Evolutionary conservation across 805 yeast species (phyloP).

Genomic region (Starmerella potacharoeniae): DNA sequence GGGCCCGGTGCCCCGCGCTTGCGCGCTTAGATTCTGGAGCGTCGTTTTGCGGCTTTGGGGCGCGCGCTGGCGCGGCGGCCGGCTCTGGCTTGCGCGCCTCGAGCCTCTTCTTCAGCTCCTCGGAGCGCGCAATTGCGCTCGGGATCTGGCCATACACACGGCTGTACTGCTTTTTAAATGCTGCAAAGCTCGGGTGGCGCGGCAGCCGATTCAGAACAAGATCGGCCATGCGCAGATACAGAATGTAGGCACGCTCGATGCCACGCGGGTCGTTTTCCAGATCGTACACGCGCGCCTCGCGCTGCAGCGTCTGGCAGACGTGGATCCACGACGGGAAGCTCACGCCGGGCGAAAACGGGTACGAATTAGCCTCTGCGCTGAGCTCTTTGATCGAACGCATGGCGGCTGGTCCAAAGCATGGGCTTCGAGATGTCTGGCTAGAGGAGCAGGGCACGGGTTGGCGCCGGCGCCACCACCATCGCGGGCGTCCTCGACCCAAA

Average conservation of each 20-base stretch:
- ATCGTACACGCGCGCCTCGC: conserved; percentile 37
- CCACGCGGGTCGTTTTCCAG: conserved; percentile 29
- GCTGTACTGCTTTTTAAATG: conserved; percentile 15
- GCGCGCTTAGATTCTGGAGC: background rate
- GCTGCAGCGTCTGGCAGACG: conserved; percentile 36
- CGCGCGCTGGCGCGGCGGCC: background rate
- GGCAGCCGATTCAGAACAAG: conserved; percentile 39
- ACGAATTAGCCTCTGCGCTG: conserved; percentile 39
- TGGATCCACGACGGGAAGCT: conserved; percentile 47
- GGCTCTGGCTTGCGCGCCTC: conserved; percentile 11
- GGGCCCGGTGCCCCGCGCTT: background rate
- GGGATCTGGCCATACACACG: conserved; percentile 17
- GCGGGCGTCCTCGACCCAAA: no score
- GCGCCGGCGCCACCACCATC: background rate
- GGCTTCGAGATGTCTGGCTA: background rate
- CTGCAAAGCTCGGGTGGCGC: conserved; percentile 36
- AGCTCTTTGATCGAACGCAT: conserved; percentile 27
- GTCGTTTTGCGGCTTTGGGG: background rate
- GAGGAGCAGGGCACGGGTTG: background rate
- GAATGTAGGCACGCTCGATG: conserved; percentile 41
- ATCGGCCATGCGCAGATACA: conserved; percentile 51
- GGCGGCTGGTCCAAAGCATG: background rate
- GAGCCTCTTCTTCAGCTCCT: conserved; percentile 21
- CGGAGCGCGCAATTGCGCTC: conserved; percentile 24
- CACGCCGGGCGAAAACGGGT: conserved; percentile 41